Conservation (phyloP, 176 grass and related monocot genomes). For the Tillandsia fasciculata region DNA sequence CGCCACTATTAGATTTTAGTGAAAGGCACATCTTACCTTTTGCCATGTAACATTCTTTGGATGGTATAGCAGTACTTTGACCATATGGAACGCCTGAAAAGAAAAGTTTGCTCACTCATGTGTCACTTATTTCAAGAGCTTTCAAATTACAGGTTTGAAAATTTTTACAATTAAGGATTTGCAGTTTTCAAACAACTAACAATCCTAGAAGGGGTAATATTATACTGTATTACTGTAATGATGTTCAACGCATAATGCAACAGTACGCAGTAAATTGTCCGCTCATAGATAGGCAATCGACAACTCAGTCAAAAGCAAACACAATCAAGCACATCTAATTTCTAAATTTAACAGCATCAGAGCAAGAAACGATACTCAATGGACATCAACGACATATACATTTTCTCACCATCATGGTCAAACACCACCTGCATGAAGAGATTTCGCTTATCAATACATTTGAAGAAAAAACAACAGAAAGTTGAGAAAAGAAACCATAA, state of each 20-base stretch:
- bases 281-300: neutral
- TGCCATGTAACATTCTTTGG: slow-evolving; percentile 79
- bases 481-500: neutral
- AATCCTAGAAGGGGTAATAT: slow-evolving; percentile 6
- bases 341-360: neutral
- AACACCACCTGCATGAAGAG: slow-evolving; percentile 71
- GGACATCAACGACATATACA: slow-evolving; percentile 1
- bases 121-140: slow-evolving; percentile 35
- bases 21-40: slow-evolving; percentile 68
- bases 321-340: neutral
- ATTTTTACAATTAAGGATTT: slow-evolving; percentile 15
- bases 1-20: too few relatives aligned
- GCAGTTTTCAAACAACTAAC: slow-evolving; percentile 14
- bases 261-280: neutral
- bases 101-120: slow-evolving; percentile 53
- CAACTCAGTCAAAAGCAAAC: neutral
- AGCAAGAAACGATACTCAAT: slow-evolving; percentile 19
- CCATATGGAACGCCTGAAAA: slow-evolving; percentile 98
- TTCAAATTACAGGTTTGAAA: slow-evolving; percentile 33
- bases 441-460: slow-evolving; percentile 10
- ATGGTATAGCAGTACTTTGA: slow-evolving; percentile 59
- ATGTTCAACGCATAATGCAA: neutral
- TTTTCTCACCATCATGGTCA: slow-evolving; percentile 89
- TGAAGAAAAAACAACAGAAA: neutral
- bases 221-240: neutral